A percentile compares a stretch with the other conserved stretches of the same genome.
Evolutionary conservation across 2,329 filamentous ascomycete species (phyloP).

Genomic region (Dactylellina leptospora): DNA sequence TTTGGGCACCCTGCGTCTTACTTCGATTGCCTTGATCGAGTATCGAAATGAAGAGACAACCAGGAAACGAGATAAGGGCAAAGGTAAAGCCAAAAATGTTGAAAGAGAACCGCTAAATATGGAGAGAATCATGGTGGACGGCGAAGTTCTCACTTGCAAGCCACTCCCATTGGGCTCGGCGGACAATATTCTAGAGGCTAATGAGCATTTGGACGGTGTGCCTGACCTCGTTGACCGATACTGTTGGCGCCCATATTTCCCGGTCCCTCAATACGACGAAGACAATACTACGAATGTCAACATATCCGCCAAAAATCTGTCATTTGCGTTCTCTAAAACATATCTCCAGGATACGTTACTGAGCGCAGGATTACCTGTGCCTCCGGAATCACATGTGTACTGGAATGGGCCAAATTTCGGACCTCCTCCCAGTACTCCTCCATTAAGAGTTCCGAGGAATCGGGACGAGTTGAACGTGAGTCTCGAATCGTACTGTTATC

Average conservation of each 20-base stretch:
- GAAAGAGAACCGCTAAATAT: not conserved
- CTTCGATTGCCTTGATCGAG: slow-evolving; percentile 41
- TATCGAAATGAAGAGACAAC: slow-evolving; percentile 40
- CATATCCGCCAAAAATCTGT: slow-evolving; percentile 40
- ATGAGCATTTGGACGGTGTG: slow-evolving; percentile 42
- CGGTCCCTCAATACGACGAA: slow-evolving; percentile 37
- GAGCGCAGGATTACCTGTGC: slow-evolving; percentile 27
- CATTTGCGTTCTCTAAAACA: slow-evolving; percentile 43
- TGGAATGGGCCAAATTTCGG: slow-evolving; percentile 51
- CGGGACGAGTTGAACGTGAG: slow-evolving; percentile 49
- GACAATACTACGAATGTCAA: slow-evolving; percentile 38
- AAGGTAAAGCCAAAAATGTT: slow-evolving; percentile 33
- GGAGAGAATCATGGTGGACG: slow-evolving; percentile 22
- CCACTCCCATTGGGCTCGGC: slow-evolving; percentile 24
- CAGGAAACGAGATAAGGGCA: slow-evolving; percentile 31
- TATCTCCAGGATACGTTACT: slow-evolving; percentile 48
- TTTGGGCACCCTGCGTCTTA: slow-evolving; percentile 43
- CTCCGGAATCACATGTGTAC: slow-evolving; percentile 43
- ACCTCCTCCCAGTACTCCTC: slow-evolving; percentile 30
- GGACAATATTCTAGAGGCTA: slow-evolving; percentile 18
- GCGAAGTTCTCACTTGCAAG: slow-evolving; percentile 33
- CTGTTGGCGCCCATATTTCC: slow-evolving; percentile 49
- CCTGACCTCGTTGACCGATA: slow-evolving; percentile 46
- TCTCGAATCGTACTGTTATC: not conserved
- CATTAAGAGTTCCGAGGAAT: slow-evolving; percentile 43